Percentiles rank a stretch among this genome's conserved stretches.
These are phyloP conservation scores for Colletotrichum gigasporum DNA, from an alignment of 2,329 filamentous ascomycete species.

Conservation along the genomic window DNA sequence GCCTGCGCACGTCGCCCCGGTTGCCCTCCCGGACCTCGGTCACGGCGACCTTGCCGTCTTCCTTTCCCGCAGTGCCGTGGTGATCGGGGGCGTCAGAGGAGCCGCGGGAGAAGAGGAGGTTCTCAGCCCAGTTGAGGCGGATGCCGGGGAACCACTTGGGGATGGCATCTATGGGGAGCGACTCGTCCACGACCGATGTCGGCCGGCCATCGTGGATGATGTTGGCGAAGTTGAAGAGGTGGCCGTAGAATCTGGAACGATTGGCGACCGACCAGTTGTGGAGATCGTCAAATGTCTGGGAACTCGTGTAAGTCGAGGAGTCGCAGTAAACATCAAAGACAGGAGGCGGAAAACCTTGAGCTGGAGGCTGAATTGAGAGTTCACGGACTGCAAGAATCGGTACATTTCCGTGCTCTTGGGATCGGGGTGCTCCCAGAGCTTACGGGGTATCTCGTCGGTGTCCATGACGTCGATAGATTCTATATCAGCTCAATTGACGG, in stretches of 20 bases:
- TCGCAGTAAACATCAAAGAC: fast-evolving
- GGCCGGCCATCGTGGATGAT: slow-evolving; percentile 72
- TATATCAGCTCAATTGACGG: not conserved
- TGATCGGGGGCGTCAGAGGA: slow-evolving; percentile 51
- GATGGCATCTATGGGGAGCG: slow-evolving; percentile 73
- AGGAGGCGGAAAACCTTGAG: slow-evolving; percentile 59
- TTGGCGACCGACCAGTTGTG: slow-evolving; percentile 74
- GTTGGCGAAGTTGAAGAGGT: slow-evolving; percentile 67
- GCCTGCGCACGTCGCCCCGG: slow-evolving; percentile 56
- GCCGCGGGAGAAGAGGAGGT: slow-evolving; percentile 71
- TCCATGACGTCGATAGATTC: slow-evolving; percentile 38
- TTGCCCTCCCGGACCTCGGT: slow-evolving; percentile 79
- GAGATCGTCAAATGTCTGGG: slow-evolving; percentile 73
- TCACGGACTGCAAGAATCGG: slow-evolving; percentile 72
- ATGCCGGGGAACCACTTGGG: slow-evolving; percentile 83
- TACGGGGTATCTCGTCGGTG: slow-evolving; percentile 56
- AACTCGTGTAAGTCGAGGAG: slow-evolving; percentile 8
- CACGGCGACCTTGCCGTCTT: slow-evolving; percentile 74
- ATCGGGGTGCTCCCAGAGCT: slow-evolving; percentile 75
- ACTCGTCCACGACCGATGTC: slow-evolving; percentile 72
- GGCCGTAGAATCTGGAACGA: slow-evolving; percentile 71
- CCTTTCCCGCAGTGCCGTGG: slow-evolving; percentile 68
- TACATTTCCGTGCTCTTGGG: slow-evolving; percentile 72
- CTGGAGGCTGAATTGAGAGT: slow-evolving; percentile 63
- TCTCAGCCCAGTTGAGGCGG: slow-evolving; percentile 81